These are phyloP conservation scores for Fraxinus ornus DNA, from an alignment of 305 asterid genomes.

Conservation along the genomic window DNA sequence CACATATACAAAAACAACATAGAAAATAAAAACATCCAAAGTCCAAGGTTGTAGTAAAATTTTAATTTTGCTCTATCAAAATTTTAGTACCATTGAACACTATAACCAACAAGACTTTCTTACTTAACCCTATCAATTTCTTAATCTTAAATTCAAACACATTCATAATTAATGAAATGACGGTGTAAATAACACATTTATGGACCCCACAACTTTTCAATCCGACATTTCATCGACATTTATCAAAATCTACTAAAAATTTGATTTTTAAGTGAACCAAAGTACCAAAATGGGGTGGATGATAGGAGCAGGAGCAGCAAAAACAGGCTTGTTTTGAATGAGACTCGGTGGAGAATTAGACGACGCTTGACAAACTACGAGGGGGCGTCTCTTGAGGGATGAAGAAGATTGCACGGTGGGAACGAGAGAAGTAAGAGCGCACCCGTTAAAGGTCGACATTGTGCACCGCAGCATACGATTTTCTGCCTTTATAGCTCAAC, in stretches of 20 bases:
- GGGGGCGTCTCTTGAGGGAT: constrained; percentile 43
- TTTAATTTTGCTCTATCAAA: background rate
- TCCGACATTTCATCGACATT: background rate
- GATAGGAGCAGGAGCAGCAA: constrained; percentile 84
- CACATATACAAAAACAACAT: background rate
- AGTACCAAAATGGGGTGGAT: constrained; percentile 76
- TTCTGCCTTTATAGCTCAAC: constrained; percentile 22
- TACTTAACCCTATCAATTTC: background rate
- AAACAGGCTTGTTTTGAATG: constrained; percentile 87
- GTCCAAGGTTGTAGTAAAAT: background rate
- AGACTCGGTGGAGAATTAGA: constrained; percentile 55
- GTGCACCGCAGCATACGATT: constrained; percentile 27
- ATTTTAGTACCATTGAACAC: background rate
- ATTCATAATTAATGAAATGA: background rate
- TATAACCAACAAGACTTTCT: background rate
- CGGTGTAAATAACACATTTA: background rate
- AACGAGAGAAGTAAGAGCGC: constrained; percentile 46
- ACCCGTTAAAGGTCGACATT: constrained; percentile 74
- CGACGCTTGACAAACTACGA: constrained; percentile 49
- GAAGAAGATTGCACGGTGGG: constrained; percentile 30
- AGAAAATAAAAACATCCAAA: background rate
- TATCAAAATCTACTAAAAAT: background rate
- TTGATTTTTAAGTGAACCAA: background rate
- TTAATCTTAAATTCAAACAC: background rate
- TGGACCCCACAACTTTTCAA: background rate